phyloP scores from a whole-genome alignment of 257 asterid genomes.

The Solanum acaule region DNA sequence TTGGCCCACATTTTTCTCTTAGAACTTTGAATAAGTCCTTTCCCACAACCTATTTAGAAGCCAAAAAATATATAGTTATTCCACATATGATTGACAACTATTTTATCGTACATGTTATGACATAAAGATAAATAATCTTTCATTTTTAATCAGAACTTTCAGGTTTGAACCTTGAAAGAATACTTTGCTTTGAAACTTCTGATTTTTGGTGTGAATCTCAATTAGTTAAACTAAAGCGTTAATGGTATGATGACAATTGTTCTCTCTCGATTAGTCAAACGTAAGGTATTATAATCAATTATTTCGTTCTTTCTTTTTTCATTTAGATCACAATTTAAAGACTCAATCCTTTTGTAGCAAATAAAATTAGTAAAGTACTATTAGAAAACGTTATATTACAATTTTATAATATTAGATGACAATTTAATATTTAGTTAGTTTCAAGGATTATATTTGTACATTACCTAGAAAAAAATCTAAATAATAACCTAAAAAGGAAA shows the following conservation, averaged over 20 bases:
- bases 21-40: conserved; percentile 71
- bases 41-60: not conserved
- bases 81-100: not conserved
- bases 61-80: not conserved
- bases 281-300: no score
- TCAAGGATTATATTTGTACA: not conserved
- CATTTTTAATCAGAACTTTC: not conserved
- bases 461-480: not conserved
- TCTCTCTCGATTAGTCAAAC: not conserved
- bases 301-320: no score
- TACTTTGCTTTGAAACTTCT: no score
- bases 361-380: not conserved
- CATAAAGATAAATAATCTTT: not conserved
- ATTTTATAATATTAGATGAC: not conserved
- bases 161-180: no score
- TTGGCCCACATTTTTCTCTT: conserved; percentile 40
- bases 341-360: not conserved
- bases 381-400: not conserved
- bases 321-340: not conserved
- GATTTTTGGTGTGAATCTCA: no score
- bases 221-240: no score
- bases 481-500: not conserved
- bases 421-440: not conserved
- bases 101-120: not conserved
- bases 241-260: not conserved